Conservation (phyloP, 78 protist genomes). For the Dictyostelium discoideum region DNA sequence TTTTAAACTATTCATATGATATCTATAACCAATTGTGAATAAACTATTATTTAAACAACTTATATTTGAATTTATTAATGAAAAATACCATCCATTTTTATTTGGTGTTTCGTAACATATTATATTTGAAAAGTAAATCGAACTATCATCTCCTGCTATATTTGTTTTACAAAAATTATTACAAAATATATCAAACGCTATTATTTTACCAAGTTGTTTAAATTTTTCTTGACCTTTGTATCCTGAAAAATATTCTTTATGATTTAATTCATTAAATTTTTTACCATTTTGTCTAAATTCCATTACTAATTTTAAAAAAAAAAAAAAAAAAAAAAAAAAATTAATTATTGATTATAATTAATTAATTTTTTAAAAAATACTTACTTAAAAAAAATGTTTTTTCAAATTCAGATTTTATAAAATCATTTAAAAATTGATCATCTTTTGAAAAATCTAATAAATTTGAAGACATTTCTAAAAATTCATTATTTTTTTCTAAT, state of each 20-base stretch:
- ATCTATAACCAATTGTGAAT: slow-evolving; percentile 48
- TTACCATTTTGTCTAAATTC: slow-evolving; percentile 31
- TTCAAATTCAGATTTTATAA: slow-evolving; percentile 37
- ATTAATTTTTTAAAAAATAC: background rate
- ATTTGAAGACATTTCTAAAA: slow-evolving; percentile 4
- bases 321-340: background rate
- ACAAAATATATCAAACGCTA: slow-evolving; percentile 65
- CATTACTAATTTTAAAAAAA: slow-evolving; percentile 8
- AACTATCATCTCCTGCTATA: background rate
- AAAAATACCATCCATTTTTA: slow-evolving; percentile 54
- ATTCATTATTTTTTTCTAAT: slow-evolving; percentile 9
- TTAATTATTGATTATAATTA: no score
- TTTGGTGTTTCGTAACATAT: slow-evolving; percentile 33
- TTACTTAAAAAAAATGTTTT: slow-evolving; percentile 31
- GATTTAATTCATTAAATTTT: slow-evolving; percentile 33
- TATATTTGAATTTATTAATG: slow-evolving; percentile 40
- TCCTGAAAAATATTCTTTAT: slow-evolving; percentile 25
- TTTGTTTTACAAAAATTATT: slow-evolving; percentile 13
- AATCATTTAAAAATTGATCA: background rate
- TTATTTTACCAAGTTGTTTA: slow-evolving; percentile 39
- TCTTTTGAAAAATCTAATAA: background rate
- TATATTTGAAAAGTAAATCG: slow-evolving; percentile 29
- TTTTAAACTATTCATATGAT: slow-evolving; percentile 46
- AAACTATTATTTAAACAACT: slow-evolving; percentile 43
- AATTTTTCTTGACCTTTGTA: slow-evolving; percentile 20